These are phyloP conservation scores for Saccharomycopsis vini DNA, from an alignment of 805 yeast species.

Conservation along the genomic window DNA sequence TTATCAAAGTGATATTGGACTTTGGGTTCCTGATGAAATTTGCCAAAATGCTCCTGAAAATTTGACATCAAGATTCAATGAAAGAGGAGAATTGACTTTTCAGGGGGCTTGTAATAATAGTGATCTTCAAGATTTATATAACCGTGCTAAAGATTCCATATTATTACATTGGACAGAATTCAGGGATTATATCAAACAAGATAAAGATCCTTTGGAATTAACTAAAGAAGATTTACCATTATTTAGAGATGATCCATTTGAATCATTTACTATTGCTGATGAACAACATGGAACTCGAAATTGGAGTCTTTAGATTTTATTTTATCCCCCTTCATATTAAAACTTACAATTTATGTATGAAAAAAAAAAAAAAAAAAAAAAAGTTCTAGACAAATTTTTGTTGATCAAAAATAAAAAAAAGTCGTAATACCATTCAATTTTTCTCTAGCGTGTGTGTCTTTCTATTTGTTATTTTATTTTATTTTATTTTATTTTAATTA, in stretches of 20 bases:
- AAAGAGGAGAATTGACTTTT: slow-evolving; percentile 21
- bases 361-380: no score
- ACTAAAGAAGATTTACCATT: slow-evolving; percentile 30
- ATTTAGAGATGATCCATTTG: slow-evolving; percentile 24
- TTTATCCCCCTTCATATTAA: no score
- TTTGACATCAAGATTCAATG: slow-evolving; percentile 7
- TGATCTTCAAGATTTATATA: slow-evolving; percentile 32
- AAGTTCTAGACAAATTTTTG: no score
- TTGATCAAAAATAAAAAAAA: no score
- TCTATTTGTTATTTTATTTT: no score
- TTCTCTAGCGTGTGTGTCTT: no score
- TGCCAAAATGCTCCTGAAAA: slow-evolving; percentile 28
- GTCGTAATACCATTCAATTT: no score
- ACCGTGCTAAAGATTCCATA: slow-evolving; percentile 24
- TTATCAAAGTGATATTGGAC: slow-evolving; percentile 33
- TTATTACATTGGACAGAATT: slow-evolving; percentile 25
- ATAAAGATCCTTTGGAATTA: slow-evolving; percentile 19
- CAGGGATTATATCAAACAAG: slow-evolving; percentile 21
- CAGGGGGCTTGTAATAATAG: slow-evolving; percentile 33
- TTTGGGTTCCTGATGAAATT: slow-evolving; percentile 39
- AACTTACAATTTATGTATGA: no score
- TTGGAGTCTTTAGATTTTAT: no score
- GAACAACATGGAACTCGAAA: slow-evolving; percentile 15
- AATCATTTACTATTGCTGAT: slow-evolving; percentile 1
- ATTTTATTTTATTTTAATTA: no score